Percentiles rank a stretch among this genome's conserved stretches.
These are phyloP conservation scores for Blastobotrys elegans DNA, from an alignment of 1,139 yeast species.

Conservation along the genomic window DNA sequence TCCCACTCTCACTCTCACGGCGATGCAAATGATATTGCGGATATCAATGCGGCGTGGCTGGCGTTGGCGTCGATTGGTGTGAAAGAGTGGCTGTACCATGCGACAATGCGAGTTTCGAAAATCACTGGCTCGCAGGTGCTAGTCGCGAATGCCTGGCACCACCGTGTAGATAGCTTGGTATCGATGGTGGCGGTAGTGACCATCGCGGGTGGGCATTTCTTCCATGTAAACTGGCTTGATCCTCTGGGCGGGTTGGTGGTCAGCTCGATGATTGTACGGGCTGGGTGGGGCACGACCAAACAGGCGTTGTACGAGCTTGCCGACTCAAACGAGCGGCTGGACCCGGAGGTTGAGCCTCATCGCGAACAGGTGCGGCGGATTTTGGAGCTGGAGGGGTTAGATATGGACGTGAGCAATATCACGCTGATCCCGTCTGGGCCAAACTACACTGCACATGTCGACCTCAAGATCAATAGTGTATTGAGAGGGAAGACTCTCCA, in stretches of 20 bases:
- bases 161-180: conserved; percentile 90
- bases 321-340: conserved; percentile 42
- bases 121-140: conserved; percentile 79
- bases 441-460: conserved; percentile 22
- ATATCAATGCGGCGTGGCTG: conserved; percentile 92
- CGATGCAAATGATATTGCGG: conserved; percentile 48
- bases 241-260: conserved; percentile 88
- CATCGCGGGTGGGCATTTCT: conserved; percentile 76
- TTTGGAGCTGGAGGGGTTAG: conserved; percentile 13
- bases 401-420: conserved; percentile 16
- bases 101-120: conserved; percentile 74
- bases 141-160: conserved; percentile 98
- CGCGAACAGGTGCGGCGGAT: conserved; percentile 19
- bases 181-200: conserved; percentile 87
- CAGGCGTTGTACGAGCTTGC: conserved; percentile 70
- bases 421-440: conserved; percentile 31
- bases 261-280: conserved; percentile 71
- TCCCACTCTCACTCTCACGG: conserved; percentile 45
- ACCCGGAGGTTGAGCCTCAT: conserved; percentile 20
- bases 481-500: conserved; percentile 32
- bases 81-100: conserved; percentile 81
- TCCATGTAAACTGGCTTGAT: conserved; percentile 78
- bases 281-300: conserved; percentile 73
- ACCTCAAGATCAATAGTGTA: conserved; percentile 8
- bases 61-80: conserved; percentile 83